Evolutionary conservation across 164 flowering plant genomes (phyloP).

Genomic region (Cinnamomum micranthum): DNA sequence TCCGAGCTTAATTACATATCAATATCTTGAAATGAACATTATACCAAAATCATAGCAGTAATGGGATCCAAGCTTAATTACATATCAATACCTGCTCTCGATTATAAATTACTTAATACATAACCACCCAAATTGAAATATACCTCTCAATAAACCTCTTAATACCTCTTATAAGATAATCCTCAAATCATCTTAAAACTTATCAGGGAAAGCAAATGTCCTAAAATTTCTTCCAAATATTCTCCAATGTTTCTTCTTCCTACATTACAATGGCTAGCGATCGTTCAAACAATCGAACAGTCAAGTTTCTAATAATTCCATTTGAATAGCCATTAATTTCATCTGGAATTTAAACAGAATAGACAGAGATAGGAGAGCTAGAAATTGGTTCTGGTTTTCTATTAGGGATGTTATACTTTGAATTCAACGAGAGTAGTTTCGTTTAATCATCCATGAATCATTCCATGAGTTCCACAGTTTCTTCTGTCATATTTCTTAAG

Average conservation of each 20-base stretch:
- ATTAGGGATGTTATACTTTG: neutral
- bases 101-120: neutral
- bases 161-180: no score
- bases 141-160: neutral
- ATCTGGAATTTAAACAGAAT: neutral
- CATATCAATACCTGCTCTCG: no score
- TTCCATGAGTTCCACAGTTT: neutral
- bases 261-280: neutral
- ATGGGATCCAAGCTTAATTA: no score
- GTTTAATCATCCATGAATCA: neutral
- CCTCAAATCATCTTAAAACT: no score
- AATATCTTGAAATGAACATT: no score
- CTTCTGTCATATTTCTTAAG: neutral
- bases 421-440: neutral
- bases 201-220: no score
- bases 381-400: no score
- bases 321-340: neutral
- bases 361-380: no score
- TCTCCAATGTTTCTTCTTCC: no score
- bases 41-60: no score
- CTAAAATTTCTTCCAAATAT: no score
- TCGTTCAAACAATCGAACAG: neutral
- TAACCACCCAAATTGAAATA: neutral
- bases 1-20: no score
- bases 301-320: neutral